Conservation (phyloP, 225 moss, liverwort and hornwort genomes). For the Bryoerythrophyllum caledonicum region DNA sequence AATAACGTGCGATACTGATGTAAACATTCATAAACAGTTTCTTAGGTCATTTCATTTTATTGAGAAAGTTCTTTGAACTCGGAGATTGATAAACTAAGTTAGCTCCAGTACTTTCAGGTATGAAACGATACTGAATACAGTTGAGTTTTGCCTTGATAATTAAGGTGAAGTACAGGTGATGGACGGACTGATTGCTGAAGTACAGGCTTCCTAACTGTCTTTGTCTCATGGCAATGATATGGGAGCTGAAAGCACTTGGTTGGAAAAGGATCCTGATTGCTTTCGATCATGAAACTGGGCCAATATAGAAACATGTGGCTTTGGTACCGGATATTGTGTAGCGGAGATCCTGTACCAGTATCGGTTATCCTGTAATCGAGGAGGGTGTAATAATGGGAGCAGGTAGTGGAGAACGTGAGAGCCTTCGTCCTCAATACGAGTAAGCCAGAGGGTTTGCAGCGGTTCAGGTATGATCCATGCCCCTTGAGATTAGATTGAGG, state of each 20-base stretch:
- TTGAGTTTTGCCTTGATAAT: neutral
- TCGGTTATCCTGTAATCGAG: neutral
- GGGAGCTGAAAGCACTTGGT: neutral
- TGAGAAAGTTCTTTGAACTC: neutral
- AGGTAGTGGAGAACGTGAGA: slow-evolving; percentile 33
- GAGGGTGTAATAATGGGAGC: neutral
- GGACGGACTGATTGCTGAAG: neutral
- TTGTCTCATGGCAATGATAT: neutral
- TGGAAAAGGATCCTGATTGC: neutral
- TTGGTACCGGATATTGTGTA: neutral
- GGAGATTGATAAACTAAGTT: neutral
- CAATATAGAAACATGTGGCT: neutral
- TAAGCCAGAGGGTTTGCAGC: slow-evolving; percentile 32
- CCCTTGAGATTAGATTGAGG: slow-evolving; percentile 30
- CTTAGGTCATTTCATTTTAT: neutral
- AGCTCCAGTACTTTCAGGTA: neutral
- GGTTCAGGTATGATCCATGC: slow-evolving; percentile 39
- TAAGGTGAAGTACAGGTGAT: neutral
- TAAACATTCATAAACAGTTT: neutral
- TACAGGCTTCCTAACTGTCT: neutral
- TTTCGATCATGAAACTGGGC: neutral
- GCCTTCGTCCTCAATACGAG: slow-evolving; percentile 19
- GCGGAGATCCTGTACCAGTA: neutral
- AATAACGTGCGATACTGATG: neutral
- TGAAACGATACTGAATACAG: neutral